Base-by-base conservation (phyloP, 1,284 basidiomycete genomes). In the Sanghuangporus weigelae region DNA sequence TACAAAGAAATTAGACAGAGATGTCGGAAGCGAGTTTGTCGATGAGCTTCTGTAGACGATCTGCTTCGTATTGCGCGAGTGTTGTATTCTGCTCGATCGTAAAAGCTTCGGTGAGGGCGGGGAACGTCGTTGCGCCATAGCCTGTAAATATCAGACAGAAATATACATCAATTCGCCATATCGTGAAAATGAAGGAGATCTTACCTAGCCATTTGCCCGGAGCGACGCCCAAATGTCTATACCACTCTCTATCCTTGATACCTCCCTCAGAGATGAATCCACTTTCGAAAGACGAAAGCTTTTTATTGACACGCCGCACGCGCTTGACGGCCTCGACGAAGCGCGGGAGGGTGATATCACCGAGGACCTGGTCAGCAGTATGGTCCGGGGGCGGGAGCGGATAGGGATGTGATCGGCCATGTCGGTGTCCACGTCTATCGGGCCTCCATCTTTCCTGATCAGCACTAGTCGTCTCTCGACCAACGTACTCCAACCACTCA, bases 131-230 rank as follows among this genome's bases (percentile, higher is more conserved):
- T 7, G 92, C 92, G 38, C 93, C 94, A 71, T 96, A 96, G 3
- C 90, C 90, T 89, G 68, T 57, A 31, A 54, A 54, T 4, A 11
- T 54, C 11, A 38, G 12, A 26, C 14, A 31, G 23, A 42, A 21
- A 16, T 38, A 59, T 8, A 62, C 50, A 62, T 62, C 7, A 68
- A 23, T 19, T 57, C 40, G 21, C 40, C 16, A 7, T 40, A 23
- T 35, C 39, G 54, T 50, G 7, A 7, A 55, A 42, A 57, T 54
- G 39, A 57, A 55, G 46, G 8, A 63, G 12, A 12, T 76, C 81
- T 68, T 68, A 89, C 93, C 92, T 36, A 93, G 82, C 86, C 90
- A 95, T 70, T 90, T 89, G 31, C 95, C 95, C 7, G 96, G 95
- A 5, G 94, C 92, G 42, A 95, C 92, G 48, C 84, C 93, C 58